Conservation (phyloP, 352 stramenopile genomes). For the Phytophthora brassicae region DNA sequence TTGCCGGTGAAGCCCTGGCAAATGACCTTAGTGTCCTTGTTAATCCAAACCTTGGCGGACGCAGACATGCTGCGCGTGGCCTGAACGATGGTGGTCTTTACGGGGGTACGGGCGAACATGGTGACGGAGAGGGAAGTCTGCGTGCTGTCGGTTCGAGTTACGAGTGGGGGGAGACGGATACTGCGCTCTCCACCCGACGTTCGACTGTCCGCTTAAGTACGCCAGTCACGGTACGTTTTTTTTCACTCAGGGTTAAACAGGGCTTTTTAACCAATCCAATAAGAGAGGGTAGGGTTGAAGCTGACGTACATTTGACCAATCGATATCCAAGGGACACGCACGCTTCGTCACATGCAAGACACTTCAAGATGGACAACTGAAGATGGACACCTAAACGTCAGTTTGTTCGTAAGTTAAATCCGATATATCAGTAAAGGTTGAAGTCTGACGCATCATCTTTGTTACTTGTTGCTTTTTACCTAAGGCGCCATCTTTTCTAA, state of each 20-base stretch:
- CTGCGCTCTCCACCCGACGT: conserved; percentile 29
- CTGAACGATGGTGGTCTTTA: conserved; percentile 47
- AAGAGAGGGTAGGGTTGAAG: conserved; percentile 5
- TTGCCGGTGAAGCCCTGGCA: conserved; percentile 99
- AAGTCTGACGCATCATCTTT: too few species aligned
- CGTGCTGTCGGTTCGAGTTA: conserved; percentile 10
- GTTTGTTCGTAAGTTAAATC: conserved; percentile 14
- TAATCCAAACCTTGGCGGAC: conserved; percentile 99
- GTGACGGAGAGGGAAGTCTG: background rate
- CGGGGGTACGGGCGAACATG: conserved; percentile 64
- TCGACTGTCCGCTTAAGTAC: conserved; percentile 19
- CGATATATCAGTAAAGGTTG: too few species aligned
- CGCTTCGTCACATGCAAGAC: conserved; percentile 5
- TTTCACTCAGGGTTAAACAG: conserved; percentile 19
- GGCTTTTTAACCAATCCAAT: background rate
- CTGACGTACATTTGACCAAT: background rate
- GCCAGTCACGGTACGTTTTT: conserved; percentile 20
- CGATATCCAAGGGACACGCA: background rate
- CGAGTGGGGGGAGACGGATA: conserved; percentile 17
- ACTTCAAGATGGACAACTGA: conserved; percentile 15
- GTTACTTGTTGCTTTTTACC: conserved; percentile 16
- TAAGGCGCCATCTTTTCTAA: background rate
- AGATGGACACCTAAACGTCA: conserved; percentile 5
- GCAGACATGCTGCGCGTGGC: conserved; percentile 86
- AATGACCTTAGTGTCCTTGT: conserved; percentile 99